Evolutionary conservation across 2,329 filamentous ascomycete genomes (phyloP), one percentile per base, ranked within the genome.

Genomic region (Stachybotrys chartarum): DNA sequence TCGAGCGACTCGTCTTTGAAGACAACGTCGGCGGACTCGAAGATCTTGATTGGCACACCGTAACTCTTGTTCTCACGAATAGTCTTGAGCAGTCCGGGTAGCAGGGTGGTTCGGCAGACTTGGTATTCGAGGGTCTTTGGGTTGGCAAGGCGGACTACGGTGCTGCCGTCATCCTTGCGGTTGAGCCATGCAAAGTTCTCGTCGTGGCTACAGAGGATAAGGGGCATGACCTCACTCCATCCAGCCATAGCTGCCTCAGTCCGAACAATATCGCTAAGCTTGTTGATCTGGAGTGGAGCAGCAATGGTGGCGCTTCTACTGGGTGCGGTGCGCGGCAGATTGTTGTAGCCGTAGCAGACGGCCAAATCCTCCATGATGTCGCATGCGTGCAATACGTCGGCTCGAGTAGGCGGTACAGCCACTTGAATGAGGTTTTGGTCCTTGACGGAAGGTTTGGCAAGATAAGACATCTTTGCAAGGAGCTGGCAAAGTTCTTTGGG

Each of bases 361-460:
- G 91, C 94, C 18, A 95, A 86, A 69, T 99, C 95, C 75, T 99
- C 94, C 93, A 99, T 99, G 63, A 99, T 90, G 70, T 99, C 94
- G 65, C 91, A 95, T 68, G 97, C 89, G 72, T 99, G 94, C 35
- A 99, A 85, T 47, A 99, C 87, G 71, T 99, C 94, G 51, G 94
- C 93, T 59, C 94, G 85, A 50, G 92, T 97, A 35, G 92, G 84
- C 8, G 94, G 94, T 30, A 97, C 83, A 42, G 86, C 81, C 31
- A 97, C 86, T 65, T 95, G 87, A 57, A 96, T 78, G 52, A 94
- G 75, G 67, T 90, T 86, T 54, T 82, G 72, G 58, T 87, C 80
- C 58, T 82, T 81, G 54, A 79, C 74, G 0, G 91, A 94, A 3
- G 91, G 92, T 56, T 81, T 83, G 32, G 91, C 91, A n/a, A 78